phyloP scores from a whole-genome alignment of 305 asterid genomes.

The Lippia alba region DNA sequence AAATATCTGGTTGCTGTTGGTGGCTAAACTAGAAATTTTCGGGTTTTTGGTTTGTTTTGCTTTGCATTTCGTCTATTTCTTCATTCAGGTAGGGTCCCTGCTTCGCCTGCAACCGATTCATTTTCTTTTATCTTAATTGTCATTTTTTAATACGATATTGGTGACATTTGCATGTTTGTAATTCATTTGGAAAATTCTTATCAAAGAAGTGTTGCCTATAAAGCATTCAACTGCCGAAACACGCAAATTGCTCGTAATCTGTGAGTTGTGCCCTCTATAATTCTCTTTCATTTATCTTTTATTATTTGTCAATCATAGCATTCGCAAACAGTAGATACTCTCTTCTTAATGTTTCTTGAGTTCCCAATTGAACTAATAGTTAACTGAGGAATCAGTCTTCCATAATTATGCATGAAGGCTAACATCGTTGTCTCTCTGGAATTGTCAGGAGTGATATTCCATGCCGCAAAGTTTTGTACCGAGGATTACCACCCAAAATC shows the following conservation, averaged over 20 bases:
- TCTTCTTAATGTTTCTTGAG: too few species aligned
- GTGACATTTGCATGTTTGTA: neutral
- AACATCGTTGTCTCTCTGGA: too few species aligned
- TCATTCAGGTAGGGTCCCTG: conserved; percentile 43
- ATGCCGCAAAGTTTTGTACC: too few species aligned
- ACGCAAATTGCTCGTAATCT: conserved; percentile 21
- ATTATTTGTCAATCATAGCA: too few species aligned
- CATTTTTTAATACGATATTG: neutral
- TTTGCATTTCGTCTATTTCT: conserved; percentile 30
- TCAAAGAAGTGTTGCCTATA: conserved; percentile 7
- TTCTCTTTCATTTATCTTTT: neutral
- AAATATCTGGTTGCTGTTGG: conserved; percentile 57
- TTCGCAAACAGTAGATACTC: too few species aligned
- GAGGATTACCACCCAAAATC: too few species aligned
- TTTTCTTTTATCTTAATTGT: neutral
- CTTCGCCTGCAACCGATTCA: conserved; percentile 5
- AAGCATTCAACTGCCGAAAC: conserved; percentile 12
- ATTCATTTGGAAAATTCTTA: neutral
- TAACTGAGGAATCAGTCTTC: too few species aligned
- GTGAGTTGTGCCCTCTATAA: neutral
- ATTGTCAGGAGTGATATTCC: too few species aligned
- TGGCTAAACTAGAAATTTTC: conserved; percentile 44
- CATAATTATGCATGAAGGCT: too few species aligned
- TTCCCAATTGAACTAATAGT: too few species aligned
- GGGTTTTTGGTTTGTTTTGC: conserved; percentile 12